Evolutionary conservation across 208 protist species (phyloP).

Genomic region (Leishmania gerbilli): DNA sequence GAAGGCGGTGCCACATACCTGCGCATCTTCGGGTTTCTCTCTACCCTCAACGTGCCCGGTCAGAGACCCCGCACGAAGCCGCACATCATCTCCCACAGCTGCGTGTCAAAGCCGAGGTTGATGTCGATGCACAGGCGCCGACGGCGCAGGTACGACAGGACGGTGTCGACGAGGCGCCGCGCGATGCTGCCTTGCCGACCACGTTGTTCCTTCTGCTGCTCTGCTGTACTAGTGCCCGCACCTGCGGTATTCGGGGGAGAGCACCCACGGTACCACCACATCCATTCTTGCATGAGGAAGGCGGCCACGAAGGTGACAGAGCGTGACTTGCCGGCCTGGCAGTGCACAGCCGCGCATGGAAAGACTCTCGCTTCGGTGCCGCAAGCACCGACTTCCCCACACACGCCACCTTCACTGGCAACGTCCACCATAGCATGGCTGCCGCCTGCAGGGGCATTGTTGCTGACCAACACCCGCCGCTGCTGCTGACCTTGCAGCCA

Average conservation of each 20-base stretch:
- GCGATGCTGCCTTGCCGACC: neutral
- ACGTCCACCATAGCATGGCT: neutral
- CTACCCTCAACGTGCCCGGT: neutral
- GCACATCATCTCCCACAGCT: constrained; percentile 21
- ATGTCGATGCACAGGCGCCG: constrained; percentile 30
- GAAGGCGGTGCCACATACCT: neutral
- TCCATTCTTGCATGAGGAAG: constrained; percentile 62
- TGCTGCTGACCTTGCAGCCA: constrained; percentile 8
- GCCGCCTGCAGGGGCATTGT: no score
- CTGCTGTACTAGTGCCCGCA: neutral
- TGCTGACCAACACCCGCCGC: neutral
- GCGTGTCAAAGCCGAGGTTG: constrained; percentile 32
- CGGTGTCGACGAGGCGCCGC: constrained; percentile 23
- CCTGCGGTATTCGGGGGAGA: neutral
- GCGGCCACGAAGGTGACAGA: constrained; percentile 61
- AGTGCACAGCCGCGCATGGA: constrained; percentile 68
- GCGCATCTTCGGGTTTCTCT: neutral
- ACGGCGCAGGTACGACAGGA: constrained; percentile 23
- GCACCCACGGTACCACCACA: constrained; percentile 25
- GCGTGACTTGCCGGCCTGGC: constrained; percentile 70
- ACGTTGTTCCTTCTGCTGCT: neutral
- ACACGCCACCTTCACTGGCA: neutral
- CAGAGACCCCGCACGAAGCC: constrained; percentile 9
- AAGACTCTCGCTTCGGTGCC: neutral
- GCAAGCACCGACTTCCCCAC: neutral